These are phyloP conservation scores for Friedmanniomyces simplex DNA, from an alignment of 495 filamentous ascomycete species.

Conservation along the genomic window DNA sequence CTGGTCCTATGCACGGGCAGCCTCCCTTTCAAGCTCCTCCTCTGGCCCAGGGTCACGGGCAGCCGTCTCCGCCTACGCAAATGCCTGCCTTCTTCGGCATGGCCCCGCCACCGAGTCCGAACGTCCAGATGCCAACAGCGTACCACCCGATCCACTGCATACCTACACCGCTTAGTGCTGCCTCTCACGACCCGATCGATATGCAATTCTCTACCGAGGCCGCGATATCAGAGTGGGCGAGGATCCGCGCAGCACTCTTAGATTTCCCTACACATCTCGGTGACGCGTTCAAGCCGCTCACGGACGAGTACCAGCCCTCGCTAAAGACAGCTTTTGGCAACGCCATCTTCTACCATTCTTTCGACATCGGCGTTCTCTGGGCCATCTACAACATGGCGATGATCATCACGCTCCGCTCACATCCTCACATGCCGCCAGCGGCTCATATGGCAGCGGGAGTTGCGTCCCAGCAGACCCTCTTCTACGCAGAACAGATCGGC, in stretches of 20 bases:
- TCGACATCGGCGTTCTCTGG: conserved; percentile 77
- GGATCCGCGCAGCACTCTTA: conserved; percentile 60
- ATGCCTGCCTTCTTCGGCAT: conserved; percentile 49
- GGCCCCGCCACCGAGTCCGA: conserved; percentile 43
- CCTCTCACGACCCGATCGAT: conserved; percentile 3
- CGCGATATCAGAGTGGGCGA: conserved; percentile 70
- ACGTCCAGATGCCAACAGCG: conserved; percentile 44
- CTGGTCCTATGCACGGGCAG: background rate
- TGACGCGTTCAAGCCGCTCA: conserved; percentile 65
- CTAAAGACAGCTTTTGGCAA: conserved; percentile 70
- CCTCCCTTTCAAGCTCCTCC: background rate
- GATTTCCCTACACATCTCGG: conserved; percentile 58
- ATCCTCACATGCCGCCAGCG: conserved; percentile 85
- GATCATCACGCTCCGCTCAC: conserved; percentile 65
- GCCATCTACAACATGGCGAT: conserved; percentile 71
- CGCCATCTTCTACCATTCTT: conserved; percentile 72
- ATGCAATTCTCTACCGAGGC: conserved; percentile 43
- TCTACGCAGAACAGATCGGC: conserved; percentile 64
- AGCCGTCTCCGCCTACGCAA: background rate
- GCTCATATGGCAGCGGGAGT: conserved; percentile 75
- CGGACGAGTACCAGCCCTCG: conserved; percentile 53
- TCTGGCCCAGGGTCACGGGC: background rate
- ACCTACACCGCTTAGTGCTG: conserved; percentile 9
- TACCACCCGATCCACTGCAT: conserved; percentile 2
- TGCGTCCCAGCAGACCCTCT: conserved; percentile 55